phyloP scores from a whole-genome alignment of 495 filamentous ascomycete genomes.

The Bacidia gigantensis region DNA sequence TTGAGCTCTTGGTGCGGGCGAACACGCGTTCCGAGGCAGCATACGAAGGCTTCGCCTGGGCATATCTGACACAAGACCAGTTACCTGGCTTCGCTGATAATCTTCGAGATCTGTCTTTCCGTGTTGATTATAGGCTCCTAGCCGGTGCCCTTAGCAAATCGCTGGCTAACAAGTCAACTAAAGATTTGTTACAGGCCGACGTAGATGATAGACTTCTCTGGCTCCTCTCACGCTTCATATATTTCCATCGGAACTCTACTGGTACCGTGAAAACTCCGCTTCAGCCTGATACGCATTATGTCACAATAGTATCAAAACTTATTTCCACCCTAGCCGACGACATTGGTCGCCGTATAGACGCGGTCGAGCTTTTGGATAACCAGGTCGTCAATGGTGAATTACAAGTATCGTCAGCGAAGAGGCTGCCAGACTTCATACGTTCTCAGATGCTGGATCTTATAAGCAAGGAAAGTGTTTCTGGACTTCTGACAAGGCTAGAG shows the following conservation, averaged over 20 bases:
- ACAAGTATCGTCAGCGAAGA: conserved; percentile 14
- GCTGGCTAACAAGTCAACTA: conserved; percentile 22
- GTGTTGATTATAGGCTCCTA: conserved; percentile 41
- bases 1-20: conserved; percentile 19
- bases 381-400: conserved; percentile 18
- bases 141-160: conserved; percentile 31
- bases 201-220: conserved; percentile 35
- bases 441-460: conserved; percentile 49
- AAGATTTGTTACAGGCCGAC: conserved; percentile 11
- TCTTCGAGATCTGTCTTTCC: conserved; percentile 33
- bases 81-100: conserved; percentile 28
- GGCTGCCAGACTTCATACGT: conserved; percentile 43
- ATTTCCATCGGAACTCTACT: conserved; percentile 43
- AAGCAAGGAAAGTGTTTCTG: conserved; percentile 49
- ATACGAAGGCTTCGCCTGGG: conserved; percentile 44
- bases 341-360: conserved; percentile 41
- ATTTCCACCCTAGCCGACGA: conserved; percentile 48
- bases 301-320: conserved; percentile 49
- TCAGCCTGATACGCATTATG: conserved; percentile 40
- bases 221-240: conserved; percentile 72
- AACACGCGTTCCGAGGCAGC: background rate
- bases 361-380: conserved; percentile 24
- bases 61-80: conserved; percentile 39
- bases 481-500: conserved; percentile 36
- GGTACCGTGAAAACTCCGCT: conserved; percentile 25